Conservation (phyloP, 2,329 filamentous ascomycete species). For the Graphium sp. region DNA sequence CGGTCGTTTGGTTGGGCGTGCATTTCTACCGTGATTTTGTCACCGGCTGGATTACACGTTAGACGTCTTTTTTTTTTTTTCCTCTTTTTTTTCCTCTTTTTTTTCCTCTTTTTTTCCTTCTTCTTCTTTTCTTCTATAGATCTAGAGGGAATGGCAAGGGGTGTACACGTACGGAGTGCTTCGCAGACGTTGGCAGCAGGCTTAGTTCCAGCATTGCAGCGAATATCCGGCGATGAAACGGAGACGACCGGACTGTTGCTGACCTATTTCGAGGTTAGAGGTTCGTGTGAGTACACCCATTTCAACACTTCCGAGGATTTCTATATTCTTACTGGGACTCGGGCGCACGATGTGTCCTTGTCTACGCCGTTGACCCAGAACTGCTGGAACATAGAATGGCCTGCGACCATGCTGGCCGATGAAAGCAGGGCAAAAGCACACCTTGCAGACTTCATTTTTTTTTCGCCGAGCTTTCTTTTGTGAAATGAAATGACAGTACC, state of each 20-base stretch:
- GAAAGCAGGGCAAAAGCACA: conserved; percentile 2
- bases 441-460: conserved; percentile 2
- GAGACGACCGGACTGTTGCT: conserved; percentile 33
- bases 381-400: conserved; percentile 33
- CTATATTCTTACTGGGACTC: conserved; percentile 9
- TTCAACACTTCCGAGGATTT: conserved; percentile 5
- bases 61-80: too few relatives aligned
- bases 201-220: conserved; percentile 25
- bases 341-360: conserved; percentile 8
- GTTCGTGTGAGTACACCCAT: too few relatives aligned
- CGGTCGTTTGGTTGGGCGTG: conserved; percentile 32
- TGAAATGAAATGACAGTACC: too few relatives aligned
- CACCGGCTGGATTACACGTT: conserved; percentile 21
- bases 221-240: conserved; percentile 22
- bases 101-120: too few relatives aligned
- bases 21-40: conserved; percentile 39
- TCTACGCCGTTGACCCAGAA: conserved; percentile 25
- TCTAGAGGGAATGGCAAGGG: conserved; percentile 15
- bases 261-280: conserved; percentile 8
- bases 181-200: conserved; percentile 22
- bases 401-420: conserved; percentile 14
- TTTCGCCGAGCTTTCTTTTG: too few relatives aligned
- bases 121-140: too few relatives aligned
- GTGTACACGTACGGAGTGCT: neutral
- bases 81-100: too few relatives aligned